These are phyloP conservation scores for Metschnikowia sp. DNA, from an alignment of 805 yeast species.

Conservation along the genomic window DNA sequence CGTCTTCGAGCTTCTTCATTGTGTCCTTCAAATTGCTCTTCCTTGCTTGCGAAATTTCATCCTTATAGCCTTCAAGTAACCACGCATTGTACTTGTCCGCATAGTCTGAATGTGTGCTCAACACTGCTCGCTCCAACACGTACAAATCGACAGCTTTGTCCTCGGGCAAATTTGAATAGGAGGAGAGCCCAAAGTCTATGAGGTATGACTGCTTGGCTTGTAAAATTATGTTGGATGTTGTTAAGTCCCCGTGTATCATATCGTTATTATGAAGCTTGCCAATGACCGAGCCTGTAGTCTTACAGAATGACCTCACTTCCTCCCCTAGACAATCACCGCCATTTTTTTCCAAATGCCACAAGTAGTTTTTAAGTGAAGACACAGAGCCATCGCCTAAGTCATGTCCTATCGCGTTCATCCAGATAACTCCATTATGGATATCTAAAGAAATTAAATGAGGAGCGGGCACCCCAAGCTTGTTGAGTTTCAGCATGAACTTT, in stretches of 20 bases:
- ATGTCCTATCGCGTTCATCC: conserved; percentile 82
- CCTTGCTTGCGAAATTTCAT: conserved; percentile 27
- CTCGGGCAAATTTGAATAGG: conserved; percentile 71
- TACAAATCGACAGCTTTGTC: conserved; percentile 97
- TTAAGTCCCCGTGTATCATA: conserved; percentile 89
- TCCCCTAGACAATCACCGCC: conserved; percentile 24
- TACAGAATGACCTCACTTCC: conserved; percentile 44
- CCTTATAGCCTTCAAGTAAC: conserved; percentile 68
- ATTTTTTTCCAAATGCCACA: conserved; percentile 56
- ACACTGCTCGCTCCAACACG: conserved; percentile 86
- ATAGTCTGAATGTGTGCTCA: conserved; percentile 82
- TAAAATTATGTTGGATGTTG: conserved; percentile 81
- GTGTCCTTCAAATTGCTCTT: conserved; percentile 49
- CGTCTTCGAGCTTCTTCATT: conserved; percentile 68
- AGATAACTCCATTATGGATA: conserved; percentile 70
- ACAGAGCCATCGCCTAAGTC: conserved; percentile 46
- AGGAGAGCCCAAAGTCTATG: conserved; percentile 90
- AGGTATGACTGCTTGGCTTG: conserved; percentile 47
- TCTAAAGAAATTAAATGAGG: conserved; percentile 80
- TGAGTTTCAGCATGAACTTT: conserved; percentile 60
- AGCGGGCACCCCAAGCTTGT: conserved; percentile 55
- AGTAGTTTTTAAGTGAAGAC: conserved; percentile 68
- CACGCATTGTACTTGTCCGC: conserved; percentile 62
- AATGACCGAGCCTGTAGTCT: conserved; percentile 60
- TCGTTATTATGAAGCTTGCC: conserved; percentile 73